Evolutionary conservation across 139 green algal species (phyloP).

Genomic region (Medakamo hakoo): DNA sequence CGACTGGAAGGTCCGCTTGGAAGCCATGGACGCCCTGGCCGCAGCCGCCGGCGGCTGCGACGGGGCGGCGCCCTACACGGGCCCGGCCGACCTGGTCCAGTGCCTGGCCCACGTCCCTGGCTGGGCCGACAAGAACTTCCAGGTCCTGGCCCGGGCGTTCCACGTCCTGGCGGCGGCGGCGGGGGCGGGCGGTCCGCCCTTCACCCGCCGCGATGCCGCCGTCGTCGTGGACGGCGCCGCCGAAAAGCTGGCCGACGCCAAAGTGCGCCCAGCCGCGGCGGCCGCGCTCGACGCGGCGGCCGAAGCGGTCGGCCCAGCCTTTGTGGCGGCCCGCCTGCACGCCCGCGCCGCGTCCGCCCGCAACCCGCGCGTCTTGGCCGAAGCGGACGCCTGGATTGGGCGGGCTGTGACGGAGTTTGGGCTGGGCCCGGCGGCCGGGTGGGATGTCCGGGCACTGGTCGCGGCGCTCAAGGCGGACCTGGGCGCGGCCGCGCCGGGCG

Average conservation of each 20-base stretch:
- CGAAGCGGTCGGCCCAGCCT: neutral
- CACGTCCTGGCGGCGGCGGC: no score
- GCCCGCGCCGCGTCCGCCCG: no score
- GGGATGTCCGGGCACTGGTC: no score
- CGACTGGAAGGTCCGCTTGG: neutral
- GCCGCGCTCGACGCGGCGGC: neutral
- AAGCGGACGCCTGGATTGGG: neutral
- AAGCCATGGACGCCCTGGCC: neutral
- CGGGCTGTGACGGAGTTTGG: neutral
- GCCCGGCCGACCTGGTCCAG: neutral
- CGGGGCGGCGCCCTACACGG: neutral
- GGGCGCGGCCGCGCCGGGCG: no score
- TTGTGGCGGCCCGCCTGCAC: neutral
- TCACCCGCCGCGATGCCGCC: neutral
- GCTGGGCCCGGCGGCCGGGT: no score
- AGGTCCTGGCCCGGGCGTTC: neutral
- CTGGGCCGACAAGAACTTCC: neutral
- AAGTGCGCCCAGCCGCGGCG: neutral
- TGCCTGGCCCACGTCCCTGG: neutral
- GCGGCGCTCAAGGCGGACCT: no score
- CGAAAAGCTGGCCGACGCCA: neutral
- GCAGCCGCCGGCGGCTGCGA: no score
- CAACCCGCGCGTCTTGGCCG: neutral
- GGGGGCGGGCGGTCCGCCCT: neutral
- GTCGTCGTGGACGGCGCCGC: no score